phyloP scores from a whole-genome alignment of 31 red algal species.

The Odonthalia washingtoniensis region DNA sequence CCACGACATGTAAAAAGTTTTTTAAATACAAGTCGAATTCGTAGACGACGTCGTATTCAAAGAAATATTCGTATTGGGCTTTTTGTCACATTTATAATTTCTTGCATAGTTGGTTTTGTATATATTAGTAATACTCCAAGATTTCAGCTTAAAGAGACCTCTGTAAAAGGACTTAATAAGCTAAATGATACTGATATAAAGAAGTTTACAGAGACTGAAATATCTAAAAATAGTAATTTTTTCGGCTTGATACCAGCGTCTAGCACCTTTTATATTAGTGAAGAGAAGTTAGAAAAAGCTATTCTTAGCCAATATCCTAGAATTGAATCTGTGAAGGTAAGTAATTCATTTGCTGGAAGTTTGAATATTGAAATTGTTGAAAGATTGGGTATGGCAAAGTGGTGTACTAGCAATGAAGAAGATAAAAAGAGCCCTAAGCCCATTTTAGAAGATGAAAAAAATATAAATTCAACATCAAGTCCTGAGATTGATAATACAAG shows the following conservation, averaged over 20 bases:
- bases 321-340: slow-evolving; percentile 14
- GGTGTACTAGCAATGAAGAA: too few species aligned
- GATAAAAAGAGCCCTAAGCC: too few species aligned
- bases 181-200: not conserved
- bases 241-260: not conserved
- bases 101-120: not conserved
- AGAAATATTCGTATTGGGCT: slow-evolving; percentile 9
- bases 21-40: slow-evolving; percentile 4
- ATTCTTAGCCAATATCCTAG: not conserved
- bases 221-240: slow-evolving; percentile 11
- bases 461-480: too few species aligned
- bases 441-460: too few species aligned
- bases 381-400: slow-evolving; percentile 1
- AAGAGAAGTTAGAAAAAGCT: slow-evolving; percentile 21
- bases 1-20: slow-evolving; percentile 3
- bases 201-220: slow-evolving; percentile 1
- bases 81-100: not conserved
- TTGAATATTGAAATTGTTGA: slow-evolving; percentile 11
- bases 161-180: too few species aligned
- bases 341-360: not conserved
- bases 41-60: not conserved
- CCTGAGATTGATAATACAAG: too few species aligned
- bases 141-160: not conserved
- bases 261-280: not conserved
- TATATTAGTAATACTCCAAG: slow-evolving; percentile 1